These are phyloP conservation scores for Cucumis cinereus DNA, from an alignment of 306 rosid genomes.

Conservation along the genomic window DNA sequence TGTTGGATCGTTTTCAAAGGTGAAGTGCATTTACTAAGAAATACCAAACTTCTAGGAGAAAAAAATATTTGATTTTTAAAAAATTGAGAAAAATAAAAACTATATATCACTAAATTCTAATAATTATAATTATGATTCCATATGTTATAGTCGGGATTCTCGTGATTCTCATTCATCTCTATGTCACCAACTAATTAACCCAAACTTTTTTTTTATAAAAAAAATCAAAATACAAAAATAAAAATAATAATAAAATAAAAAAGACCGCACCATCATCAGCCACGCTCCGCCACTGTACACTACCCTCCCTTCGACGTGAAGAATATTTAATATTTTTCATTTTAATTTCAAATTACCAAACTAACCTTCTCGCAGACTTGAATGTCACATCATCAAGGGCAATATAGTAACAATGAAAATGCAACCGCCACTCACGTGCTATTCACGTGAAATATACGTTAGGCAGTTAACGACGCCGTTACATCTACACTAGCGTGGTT, in stretches of 20 bases:
- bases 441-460: not conserved
- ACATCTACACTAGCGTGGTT: slow-evolving; percentile 52
- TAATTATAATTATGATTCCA: not conserved
- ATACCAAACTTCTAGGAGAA: not conserved
- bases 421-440: not conserved
- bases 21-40: slow-evolving; percentile 1
- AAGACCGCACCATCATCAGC: slow-evolving; percentile 11
- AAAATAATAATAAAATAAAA: not conserved
- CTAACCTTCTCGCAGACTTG: not conserved
- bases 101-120: not conserved
- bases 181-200: slow-evolving; percentile 22
- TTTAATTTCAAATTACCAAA: slow-evolving; percentile 10
- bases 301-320: slow-evolving; percentile 37
- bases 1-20: not conserved
- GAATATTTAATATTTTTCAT: slow-evolving; percentile 3
- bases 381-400: not conserved
- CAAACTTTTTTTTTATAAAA: not conserved
- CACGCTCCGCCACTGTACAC: slow-evolving; percentile 22
- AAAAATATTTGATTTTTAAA: too few relatives aligned
- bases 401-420: not conserved
- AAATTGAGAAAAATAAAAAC: not conserved
- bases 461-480: slow-evolving; percentile 37
- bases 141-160: slow-evolving; percentile 26
- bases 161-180: slow-evolving; percentile 56
- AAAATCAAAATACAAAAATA: not conserved